Conservation (phyloP, 1,284 basidiomycete genomes). For the Blastosporella zonata region DNA sequence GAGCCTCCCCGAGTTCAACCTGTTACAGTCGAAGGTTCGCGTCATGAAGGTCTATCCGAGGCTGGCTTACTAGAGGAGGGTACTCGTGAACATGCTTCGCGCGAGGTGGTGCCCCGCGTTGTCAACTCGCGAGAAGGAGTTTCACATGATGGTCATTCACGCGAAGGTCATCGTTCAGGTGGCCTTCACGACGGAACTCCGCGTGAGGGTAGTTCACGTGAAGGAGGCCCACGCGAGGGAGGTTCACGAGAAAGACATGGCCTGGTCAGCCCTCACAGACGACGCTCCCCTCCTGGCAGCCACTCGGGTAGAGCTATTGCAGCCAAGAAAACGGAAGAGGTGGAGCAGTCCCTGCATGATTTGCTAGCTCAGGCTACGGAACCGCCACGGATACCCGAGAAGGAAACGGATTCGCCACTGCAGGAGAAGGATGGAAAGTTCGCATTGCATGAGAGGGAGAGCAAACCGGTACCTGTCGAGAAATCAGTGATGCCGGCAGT, state of each 20-base stretch:
- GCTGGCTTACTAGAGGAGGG: not conserved
- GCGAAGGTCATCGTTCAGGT: not conserved
- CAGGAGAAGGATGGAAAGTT: not conserved
- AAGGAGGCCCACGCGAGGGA: conserved; percentile 1
- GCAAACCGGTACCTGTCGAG: not conserved
- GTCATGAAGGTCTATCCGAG: not conserved
- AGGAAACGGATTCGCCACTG: conserved; percentile 3
- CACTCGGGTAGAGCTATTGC: conserved; percentile 41
- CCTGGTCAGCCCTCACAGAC: conserved; percentile 29
- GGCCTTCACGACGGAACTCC: not conserved
- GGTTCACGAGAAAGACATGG: conserved; percentile 3
- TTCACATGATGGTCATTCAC: not conserved
- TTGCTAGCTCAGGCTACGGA: conserved; percentile 11
- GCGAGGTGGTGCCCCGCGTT: not conserved
- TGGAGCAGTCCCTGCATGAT: conserved; percentile 12
- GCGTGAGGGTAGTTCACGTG: not conserved
- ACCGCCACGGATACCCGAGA: conserved; percentile 16
- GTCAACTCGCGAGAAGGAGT: not conserved
- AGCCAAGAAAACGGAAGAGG: conserved; percentile 39
- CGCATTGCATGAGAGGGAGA: not conserved
- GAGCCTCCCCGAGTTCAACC: conserved; percentile 14
- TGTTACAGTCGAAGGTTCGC: not conserved
- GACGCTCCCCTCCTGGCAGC: conserved; percentile 45
- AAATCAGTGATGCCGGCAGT: not conserved
- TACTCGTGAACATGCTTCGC: not conserved